phyloP scores from a whole-genome alignment of 805 yeast species.

The Debaryomyces maramus region DNA sequence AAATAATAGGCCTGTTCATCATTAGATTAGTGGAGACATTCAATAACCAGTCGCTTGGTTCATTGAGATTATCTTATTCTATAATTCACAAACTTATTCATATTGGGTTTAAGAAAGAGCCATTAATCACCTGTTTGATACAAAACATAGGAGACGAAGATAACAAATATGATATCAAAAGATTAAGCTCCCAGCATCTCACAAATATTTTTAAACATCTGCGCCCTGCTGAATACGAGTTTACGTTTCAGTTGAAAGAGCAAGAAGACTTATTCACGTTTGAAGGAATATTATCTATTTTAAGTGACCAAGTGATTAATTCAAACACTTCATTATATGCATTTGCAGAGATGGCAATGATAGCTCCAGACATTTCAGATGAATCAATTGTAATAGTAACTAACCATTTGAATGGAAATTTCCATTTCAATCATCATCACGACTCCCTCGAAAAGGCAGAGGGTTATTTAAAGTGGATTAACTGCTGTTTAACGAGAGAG shows the following conservation, averaged over 20 bases:
- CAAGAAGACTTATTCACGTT: background rate
- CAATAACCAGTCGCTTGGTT: conserved; percentile 41
- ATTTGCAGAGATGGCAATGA: background rate
- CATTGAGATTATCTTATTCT: conserved; percentile 15
- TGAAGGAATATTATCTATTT: background rate
- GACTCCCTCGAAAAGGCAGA: conserved; percentile 38
- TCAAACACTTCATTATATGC: background rate
- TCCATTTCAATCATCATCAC: conserved; percentile 31
- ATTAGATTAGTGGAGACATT: conserved; percentile 59
- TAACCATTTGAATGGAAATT: background rate
- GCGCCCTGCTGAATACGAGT: background rate
- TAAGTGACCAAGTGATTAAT: background rate
- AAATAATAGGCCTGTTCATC: conserved; percentile 22
- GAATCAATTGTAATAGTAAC: background rate
- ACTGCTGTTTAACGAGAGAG: conserved; percentile 3
- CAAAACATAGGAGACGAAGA: conserved; percentile 36
- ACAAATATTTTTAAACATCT: background rate
- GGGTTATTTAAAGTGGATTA: conserved; percentile 26
- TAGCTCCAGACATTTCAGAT: background rate
- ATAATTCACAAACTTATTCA: conserved; percentile 16
- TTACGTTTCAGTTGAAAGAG: background rate
- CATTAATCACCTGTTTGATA: conserved; percentile 33
- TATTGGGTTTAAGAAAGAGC: conserved; percentile 23
- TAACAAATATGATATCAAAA: conserved; percentile 35
- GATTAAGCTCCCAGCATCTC: conserved; percentile 30